Conservation (phyloP, 345 rosid species). For the Citrus maxima region DNA sequence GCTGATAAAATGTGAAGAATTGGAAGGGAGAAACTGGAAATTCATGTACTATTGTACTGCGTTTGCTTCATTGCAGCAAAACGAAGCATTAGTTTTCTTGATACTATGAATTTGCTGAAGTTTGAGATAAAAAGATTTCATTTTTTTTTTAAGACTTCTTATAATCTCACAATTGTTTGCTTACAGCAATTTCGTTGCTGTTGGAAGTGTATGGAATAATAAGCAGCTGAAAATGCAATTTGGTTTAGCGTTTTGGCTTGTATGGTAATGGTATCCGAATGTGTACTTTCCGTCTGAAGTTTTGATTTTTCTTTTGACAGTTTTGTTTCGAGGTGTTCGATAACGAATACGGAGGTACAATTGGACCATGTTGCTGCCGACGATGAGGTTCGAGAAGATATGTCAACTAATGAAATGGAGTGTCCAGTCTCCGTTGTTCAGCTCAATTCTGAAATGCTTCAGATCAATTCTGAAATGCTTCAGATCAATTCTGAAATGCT, state of each 20-base stretch:
- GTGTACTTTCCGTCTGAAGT: background rate
- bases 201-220: background rate
- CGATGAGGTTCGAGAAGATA: slow-evolving; percentile 43
- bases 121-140: background rate
- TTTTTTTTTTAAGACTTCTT: background rate
- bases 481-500: slow-evolving; percentile 21
- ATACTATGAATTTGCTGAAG: background rate
- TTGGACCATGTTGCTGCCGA: slow-evolving; percentile 42
- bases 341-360: slow-evolving; percentile 53
- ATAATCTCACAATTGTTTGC: background rate
- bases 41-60: background rate
- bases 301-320: slow-evolving; percentile 30
- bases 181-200: background rate
- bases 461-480: slow-evolving; percentile 15
- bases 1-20: background rate
- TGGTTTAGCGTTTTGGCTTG: background rate
- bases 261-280: background rate
- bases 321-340: slow-evolving; percentile 55
- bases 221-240: background rate
- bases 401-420: slow-evolving; percentile 31
- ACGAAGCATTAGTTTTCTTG: background rate
- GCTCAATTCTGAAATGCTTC: slow-evolving; percentile 55
- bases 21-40: background rate
- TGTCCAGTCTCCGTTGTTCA: slow-evolving; percentile 62
- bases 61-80: background rate